Conservation (phyloP, 2,329 filamentous ascomycete species). For the Aureobasidium sp. region DNA sequence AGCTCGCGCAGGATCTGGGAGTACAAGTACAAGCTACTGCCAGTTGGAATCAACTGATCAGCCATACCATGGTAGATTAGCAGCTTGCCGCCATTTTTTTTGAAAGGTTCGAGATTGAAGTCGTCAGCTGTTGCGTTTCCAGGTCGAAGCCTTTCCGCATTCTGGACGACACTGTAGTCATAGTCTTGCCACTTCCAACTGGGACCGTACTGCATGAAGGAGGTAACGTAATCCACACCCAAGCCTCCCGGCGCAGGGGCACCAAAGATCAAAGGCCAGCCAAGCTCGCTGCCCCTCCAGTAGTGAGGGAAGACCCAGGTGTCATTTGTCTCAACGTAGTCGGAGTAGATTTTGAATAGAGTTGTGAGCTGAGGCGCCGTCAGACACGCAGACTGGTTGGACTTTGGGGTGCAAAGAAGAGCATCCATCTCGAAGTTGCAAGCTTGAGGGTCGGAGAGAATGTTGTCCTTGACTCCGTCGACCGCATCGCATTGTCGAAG, state of each 20-base stretch:
- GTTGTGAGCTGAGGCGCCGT: conserved; percentile 49
- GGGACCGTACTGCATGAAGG: conserved; percentile 46
- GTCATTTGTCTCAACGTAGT: conserved; percentile 45
- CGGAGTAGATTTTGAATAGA: conserved; percentile 46
- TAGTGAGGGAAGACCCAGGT: conserved; percentile 47
- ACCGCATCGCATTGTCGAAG: conserved; percentile 55
- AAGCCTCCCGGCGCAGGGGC: conserved; percentile 37
- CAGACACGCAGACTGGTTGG: conserved; percentile 42
- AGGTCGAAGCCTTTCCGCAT: conserved; percentile 47
- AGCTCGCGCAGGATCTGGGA: conserved; percentile 45
- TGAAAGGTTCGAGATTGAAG: conserved; percentile 54
- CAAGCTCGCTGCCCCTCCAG: conserved; percentile 41
- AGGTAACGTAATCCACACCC: conserved; percentile 43
- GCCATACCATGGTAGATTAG: conserved; percentile 50
- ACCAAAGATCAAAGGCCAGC: conserved; percentile 41
- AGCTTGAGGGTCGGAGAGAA: conserved; percentile 51
- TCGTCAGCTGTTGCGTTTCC: conserved; percentile 55
- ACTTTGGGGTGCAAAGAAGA: conserved; percentile 41
- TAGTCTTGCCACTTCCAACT: conserved; percentile 44
- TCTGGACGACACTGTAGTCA: conserved; percentile 42
- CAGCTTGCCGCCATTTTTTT: conserved; percentile 45
- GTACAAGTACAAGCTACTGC: conserved; percentile 59
- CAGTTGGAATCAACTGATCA: conserved; percentile 55
- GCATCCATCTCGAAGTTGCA: conserved; percentile 52
- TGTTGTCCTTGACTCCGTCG: conserved; percentile 58